Evolutionary conservation across 2,329 filamentous ascomycete genomes (phyloP).

Genomic region (Trichoderma polysporum): DNA sequence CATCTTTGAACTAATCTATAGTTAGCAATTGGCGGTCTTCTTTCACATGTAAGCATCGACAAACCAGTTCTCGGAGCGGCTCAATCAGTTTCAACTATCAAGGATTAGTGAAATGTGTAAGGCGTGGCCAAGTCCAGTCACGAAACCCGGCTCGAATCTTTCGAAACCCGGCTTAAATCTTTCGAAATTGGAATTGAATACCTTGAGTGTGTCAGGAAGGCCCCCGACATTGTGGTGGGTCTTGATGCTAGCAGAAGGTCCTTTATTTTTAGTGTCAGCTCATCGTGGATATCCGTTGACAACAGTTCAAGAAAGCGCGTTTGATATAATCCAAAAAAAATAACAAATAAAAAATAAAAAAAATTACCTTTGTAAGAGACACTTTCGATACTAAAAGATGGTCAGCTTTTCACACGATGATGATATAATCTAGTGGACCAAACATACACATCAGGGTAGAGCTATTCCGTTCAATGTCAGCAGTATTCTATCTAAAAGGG

Average conservation of each 20-base stretch:
- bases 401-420: neutral
- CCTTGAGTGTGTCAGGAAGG: slow-evolving; percentile 47
- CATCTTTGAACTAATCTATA: slow-evolving; percentile 67
- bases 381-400: slow-evolving; percentile 43
- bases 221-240: slow-evolving; percentile 64
- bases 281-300: slow-evolving; percentile 42
- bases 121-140: neutral
- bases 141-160: no score
- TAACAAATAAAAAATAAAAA: no score
- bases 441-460: slow-evolving; percentile 51
- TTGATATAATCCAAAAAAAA: no score
- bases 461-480: slow-evolving; percentile 23
- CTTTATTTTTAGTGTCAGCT: neutral
- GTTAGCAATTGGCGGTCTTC: neutral
- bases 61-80: slow-evolving; percentile 26
- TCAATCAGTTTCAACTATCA: slow-evolving; percentile 66
- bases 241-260: neutral
- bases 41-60: neutral
- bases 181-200: neutral
- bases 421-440: neutral
- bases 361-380: slow-evolving; percentile 48
- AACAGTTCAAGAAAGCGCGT: slow-evolving; percentile 32
- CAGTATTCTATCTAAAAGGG: neutral
- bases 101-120: neutral
- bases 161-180: no score